Conservation (phyloP, 1,139 yeast species). For the Diutina sp. region DNA sequence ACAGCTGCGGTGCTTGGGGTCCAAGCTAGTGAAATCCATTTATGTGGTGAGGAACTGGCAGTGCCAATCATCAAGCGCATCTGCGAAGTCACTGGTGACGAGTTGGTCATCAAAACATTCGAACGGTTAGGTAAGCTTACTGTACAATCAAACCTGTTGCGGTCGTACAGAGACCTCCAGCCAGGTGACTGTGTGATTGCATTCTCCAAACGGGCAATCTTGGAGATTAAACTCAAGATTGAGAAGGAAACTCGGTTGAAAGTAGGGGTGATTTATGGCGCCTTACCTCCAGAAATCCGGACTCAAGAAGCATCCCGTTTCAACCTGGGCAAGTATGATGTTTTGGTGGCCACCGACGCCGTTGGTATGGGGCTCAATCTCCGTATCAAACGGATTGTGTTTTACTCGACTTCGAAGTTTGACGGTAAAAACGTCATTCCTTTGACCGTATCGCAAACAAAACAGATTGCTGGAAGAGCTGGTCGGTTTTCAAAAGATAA, state of each 20-base stretch:
- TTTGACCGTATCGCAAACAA: constrained; percentile 53
- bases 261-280: constrained; percentile 91
- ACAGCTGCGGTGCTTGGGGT: constrained; percentile 84
- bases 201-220: constrained; percentile 62
- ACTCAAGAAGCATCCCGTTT: constrained; percentile 72
- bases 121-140: constrained; percentile 62
- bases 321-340: constrained; percentile 63
- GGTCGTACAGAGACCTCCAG: constrained; percentile 23
- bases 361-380: constrained; percentile 95
- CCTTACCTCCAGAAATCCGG: constrained; percentile 91
- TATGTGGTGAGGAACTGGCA: constrained; percentile 88
- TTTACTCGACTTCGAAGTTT: constrained; percentile 55
- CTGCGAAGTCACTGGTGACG: constrained; percentile 67
- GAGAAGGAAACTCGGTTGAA: constrained; percentile 47
- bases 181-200: constrained; percentile 87
- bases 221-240: constrained; percentile 51
- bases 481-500: constrained; percentile 49
- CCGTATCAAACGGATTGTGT: constrained; percentile 68
- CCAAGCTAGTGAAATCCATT: constrained; percentile 71
- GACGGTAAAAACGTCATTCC: constrained; percentile 43
- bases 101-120: constrained; percentile 52
- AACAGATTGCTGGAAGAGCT: constrained; percentile 95
- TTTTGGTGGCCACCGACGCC: constrained; percentile 90
- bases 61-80: constrained; percentile 51
- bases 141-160: constrained; percentile 30